phyloP scores from a whole-genome alignment of 306 rosid species.

The Dalbergia oliveri region DNA sequence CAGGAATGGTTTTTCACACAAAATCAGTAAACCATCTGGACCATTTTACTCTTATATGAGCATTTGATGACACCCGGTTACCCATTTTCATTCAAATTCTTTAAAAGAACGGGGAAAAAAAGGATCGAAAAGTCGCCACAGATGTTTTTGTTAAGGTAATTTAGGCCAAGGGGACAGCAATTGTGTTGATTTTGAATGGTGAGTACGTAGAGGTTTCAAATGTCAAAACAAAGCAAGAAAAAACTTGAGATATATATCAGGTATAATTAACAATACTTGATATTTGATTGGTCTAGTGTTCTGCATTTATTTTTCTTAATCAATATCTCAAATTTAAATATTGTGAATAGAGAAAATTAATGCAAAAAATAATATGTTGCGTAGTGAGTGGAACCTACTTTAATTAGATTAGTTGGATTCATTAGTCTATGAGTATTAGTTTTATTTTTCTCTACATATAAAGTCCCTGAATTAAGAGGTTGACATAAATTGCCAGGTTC shows the following conservation, averaged over 20 bases:
- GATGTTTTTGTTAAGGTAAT: background rate
- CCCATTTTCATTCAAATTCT: background rate
- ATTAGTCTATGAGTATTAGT: too few species aligned
- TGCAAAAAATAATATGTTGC: too few species aligned
- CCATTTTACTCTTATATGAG: background rate
- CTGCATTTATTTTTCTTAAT: too few species aligned
- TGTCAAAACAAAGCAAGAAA: background rate
- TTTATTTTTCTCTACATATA: background rate
- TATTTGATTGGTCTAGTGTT: too few species aligned
- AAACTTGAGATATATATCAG: background rate
- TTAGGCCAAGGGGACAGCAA: background rate
- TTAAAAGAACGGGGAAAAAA: background rate
- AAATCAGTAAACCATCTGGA: too few species aligned
- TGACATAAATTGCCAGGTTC: too few species aligned
- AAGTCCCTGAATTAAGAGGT: too few species aligned
- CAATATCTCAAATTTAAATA: too few species aligned
- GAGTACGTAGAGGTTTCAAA: background rate
- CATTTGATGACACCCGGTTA: constrained; percentile 1
- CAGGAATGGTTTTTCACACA: background rate
- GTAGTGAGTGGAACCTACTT: too few species aligned
- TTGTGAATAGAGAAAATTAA: too few species aligned
- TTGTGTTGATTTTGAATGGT: background rate
- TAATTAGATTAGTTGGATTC: too few species aligned
- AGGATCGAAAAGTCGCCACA: background rate
- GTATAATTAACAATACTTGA: too few species aligned